These are phyloP conservation scores for Ceratocystis lukuohia DNA, from an alignment of 2,329 filamentous ascomycete genomes.

Conservation along the genomic window DNA sequence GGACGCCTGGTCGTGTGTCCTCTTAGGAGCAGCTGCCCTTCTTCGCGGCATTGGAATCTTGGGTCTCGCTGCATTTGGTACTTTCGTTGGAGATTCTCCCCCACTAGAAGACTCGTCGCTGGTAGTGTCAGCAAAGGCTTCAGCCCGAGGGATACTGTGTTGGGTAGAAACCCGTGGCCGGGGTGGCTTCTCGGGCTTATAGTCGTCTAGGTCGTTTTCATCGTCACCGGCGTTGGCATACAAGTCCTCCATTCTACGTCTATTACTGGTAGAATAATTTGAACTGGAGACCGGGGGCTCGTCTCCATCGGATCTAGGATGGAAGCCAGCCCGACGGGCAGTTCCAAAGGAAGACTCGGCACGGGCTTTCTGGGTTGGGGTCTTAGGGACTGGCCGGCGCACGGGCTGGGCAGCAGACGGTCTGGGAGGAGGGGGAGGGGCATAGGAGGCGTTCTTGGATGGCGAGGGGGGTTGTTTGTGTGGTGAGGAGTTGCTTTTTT, in stretches of 20 bases:
- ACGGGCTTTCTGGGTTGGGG: constrained; percentile 40
- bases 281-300: constrained; percentile 39
- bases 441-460: constrained; percentile 22
- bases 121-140: constrained; percentile 16
- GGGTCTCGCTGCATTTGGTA: background rate
- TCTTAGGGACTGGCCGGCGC: constrained; percentile 34
- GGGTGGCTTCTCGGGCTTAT: constrained; percentile 11
- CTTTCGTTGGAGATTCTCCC: background rate
- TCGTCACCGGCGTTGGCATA: constrained; percentile 5
- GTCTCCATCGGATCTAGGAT: constrained; percentile 39
- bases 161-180: background rate
- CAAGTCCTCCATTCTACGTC: constrained; percentile 10
- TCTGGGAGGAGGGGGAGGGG: constrained; percentile 25
- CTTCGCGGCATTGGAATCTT: constrained; percentile 11
- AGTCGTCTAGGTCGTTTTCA: constrained; percentile 8
- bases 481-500: constrained; percentile 16
- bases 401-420: constrained; percentile 24
- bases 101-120: constrained; percentile 16
- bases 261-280: constrained; percentile 35
- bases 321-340: constrained; percentile 32
- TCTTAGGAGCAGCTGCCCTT: constrained; percentile 1
- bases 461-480: constrained; percentile 6
- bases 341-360: constrained; percentile 42
- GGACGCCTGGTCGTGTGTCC: background rate
- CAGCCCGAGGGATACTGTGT: constrained; percentile 10